A percentile compares a stretch with the other conserved stretches of the same genome.
Evolutionary conservation across 441 rosid genomes (phyloP).

Genomic region (Eruca vesicaria): DNA sequence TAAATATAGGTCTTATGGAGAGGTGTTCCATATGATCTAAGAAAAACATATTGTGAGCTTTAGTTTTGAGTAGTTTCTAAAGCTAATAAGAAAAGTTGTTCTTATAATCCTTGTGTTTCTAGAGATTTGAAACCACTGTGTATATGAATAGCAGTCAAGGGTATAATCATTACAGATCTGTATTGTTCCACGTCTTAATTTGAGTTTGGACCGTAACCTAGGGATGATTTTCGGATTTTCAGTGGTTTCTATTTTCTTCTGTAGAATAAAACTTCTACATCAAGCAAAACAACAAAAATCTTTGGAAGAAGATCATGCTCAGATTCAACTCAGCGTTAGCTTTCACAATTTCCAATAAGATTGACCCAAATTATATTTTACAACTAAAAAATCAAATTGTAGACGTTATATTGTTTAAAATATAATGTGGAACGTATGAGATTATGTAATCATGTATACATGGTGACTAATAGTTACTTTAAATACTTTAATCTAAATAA

Average conservation of each 20-base stretch:
- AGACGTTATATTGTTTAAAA: not conserved
- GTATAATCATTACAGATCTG: not conserved
- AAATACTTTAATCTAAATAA: not conserved
- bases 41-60: too few relatives aligned
- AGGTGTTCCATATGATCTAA: too few relatives aligned
- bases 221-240: not conserved
- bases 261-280: not conserved
- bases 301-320: not conserved
- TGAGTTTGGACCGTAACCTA: conserved; percentile 17
- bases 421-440: not conserved
- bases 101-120: too few relatives aligned
- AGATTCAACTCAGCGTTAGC: not conserved
- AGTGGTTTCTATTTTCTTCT: not conserved
- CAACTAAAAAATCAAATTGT: not conserved
- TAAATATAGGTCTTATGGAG: too few relatives aligned
- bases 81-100: too few relatives aligned
- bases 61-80: too few relatives aligned
- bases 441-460: not conserved
- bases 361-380: not conserved
- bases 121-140: too few relatives aligned
- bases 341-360: conserved; percentile 5
- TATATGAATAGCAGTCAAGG: not conserved
- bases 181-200: conserved; percentile 23
- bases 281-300: not conserved
- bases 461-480: not conserved